Evolutionary conservation across 176 grass and related monocot species (phyloP).

Genomic region (Zea mays): DNA sequence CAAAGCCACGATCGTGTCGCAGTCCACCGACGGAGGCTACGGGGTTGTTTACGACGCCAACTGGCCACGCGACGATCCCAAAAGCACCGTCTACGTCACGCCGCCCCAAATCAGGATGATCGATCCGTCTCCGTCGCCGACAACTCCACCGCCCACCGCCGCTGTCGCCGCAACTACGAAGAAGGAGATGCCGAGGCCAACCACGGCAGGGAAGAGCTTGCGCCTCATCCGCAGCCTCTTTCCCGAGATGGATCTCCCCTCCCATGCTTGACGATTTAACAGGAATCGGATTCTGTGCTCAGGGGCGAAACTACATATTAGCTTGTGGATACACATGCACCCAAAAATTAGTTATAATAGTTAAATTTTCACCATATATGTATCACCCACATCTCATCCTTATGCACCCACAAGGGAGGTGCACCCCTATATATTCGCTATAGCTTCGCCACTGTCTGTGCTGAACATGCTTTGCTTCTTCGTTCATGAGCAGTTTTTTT

Average conservation of each 20-base stretch:
- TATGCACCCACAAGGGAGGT: no score
- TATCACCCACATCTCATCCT: no score
- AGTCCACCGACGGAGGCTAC: neutral
- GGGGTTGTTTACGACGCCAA: neutral
- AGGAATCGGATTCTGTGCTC: neutral
- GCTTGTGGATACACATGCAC: no score
- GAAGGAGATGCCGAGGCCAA: neutral
- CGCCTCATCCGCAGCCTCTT: neutral
- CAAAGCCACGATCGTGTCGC: neutral
- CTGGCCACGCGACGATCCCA: neutral
- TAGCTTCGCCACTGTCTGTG: no score
- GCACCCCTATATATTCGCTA: no score
- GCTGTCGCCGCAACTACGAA: neutral
- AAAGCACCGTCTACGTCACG: neutral
- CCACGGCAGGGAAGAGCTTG: slow-evolving; percentile 2
- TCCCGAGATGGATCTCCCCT: neutral
- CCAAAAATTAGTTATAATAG: no score
- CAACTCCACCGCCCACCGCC: neutral
- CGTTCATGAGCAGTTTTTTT: neutral
- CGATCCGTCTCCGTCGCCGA: neutral
- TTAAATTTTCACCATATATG: no score
- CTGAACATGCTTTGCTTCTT: neutral
- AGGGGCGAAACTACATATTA: no score
- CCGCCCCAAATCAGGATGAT: neutral
- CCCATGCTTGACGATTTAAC: neutral